A percentile compares a stretch with the other conserved stretches of the same genome.
Conservation (phyloP, 2,329 filamentous ascomycete species). For the Trichophyton schoenleinii region DNA sequence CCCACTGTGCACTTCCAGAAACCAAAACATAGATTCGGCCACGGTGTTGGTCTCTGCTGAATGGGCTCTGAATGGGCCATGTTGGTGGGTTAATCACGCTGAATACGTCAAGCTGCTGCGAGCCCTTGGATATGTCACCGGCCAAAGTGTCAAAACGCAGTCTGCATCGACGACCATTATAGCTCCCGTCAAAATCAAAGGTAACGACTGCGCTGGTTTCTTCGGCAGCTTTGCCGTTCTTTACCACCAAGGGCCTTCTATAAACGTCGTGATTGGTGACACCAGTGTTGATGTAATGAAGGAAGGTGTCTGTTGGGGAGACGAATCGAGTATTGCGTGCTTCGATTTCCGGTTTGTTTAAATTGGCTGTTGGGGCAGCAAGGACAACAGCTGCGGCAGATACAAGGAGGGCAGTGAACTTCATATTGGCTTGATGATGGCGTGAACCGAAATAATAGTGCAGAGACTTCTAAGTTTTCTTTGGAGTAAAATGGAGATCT, state of each 20-base stretch:
- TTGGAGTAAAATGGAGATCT: neutral
- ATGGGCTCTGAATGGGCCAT: neutral
- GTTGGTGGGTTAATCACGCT: conserved; percentile 16
- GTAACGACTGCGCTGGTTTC: conserved; percentile 18
- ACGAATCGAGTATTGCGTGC: conserved; percentile 12
- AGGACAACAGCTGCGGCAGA: conserved; percentile 10
- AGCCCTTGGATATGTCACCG: conserved; percentile 16
- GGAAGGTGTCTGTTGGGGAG: conserved; percentile 16
- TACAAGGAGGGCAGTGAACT: conserved; percentile 10
- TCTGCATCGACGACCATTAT: conserved; percentile 15
- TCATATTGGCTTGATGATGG: conserved; percentile 10
- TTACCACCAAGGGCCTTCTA: conserved; percentile 17
- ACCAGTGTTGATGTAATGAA: conserved; percentile 16
- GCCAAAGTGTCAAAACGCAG: conserved; percentile 17
- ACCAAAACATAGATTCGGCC: conserved; percentile 13
- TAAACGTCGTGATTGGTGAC: conserved; percentile 15
- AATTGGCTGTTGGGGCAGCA: conserved; percentile 7
- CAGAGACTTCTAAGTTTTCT: neutral
- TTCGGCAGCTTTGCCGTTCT: conserved; percentile 14
- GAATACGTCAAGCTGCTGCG: conserved; percentile 17
- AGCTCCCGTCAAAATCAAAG: conserved; percentile 13
- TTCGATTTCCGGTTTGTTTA: conserved; percentile 1
- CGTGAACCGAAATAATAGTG: neutral
- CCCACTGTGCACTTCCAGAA: conserved; percentile 16
- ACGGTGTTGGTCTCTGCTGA: conserved; percentile 15